A percentile compares a stretch with the other conserved stretches of the same genome.
Evolutionary conservation across 768 basidiomycete genomes (phyloP).

Genomic region (Rickenella mellea): DNA sequence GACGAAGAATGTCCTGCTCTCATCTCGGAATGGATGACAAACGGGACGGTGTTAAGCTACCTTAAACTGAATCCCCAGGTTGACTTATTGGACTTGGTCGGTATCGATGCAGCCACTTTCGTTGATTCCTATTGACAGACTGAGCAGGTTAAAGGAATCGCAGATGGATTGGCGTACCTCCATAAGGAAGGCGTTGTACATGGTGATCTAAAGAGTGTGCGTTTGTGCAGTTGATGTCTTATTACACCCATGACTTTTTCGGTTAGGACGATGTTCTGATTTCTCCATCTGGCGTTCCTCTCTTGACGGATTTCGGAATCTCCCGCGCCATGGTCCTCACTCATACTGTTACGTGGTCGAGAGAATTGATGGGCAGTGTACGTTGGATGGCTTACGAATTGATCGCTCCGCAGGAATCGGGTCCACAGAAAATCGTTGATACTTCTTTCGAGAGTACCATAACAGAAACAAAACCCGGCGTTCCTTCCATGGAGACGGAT

Average conservation of each 20-base stretch:
- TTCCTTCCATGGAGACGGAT: neutral
- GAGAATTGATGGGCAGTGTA: neutral
- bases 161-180: neutral
- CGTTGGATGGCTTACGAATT: neutral
- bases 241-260: neutral
- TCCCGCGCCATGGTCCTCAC: neutral
- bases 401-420: no score
- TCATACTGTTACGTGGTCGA: neutral
- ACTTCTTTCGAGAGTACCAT: no score
- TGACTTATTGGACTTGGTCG: neutral
- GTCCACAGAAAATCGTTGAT: no score
- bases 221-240: neutral
- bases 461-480: no score
- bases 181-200: neutral
- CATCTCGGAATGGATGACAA: neutral
- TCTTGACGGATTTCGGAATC: neutral
- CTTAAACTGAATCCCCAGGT: neutral
- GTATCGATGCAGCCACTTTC: neutral
- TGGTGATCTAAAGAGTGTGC: neutral
- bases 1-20: neutral
- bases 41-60: neutral
- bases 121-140: neutral
- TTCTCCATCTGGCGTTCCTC: neutral
- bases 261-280: neutral
- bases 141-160: neutral